Base-by-base conservation (phyloP, 805 yeast genomes). In the Candida sakaeoensis region DNA sequence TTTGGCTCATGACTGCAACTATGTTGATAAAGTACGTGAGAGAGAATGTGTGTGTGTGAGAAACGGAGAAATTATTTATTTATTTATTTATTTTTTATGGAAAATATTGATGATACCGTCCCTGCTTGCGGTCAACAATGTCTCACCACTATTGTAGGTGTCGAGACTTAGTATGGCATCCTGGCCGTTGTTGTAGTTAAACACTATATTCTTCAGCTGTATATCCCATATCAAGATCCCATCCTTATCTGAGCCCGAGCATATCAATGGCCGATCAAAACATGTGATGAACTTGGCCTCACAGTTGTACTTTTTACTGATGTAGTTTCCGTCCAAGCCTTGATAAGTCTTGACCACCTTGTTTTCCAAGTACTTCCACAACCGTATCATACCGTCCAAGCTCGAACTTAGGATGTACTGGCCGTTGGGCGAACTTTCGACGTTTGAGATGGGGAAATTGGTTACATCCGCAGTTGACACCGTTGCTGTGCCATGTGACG, bases 321-420 rank as follows among this genome's bases (percentile, higher is more conserved):
- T 54, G 8, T 69, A 57, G n/a, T n/a, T 15, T 5, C 50, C 53
- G 15, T 53, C 32, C 5, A 43, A 48, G 1, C 73, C 73, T 32
- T 48, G 48, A 51, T 72, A 84, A 0, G 95, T 86, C 56, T 88
- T 86, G 24, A 87, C 84, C 17, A 87, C 90, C 47, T 74, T 75
- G 52, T 87, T 86, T 48, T 78, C 74, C 76, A 86, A 78, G 59
- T 85, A 88, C 59, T 88, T 93, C 96, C 96, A 90, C 25, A 90
- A 55, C 44, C 91, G 68, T 3, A 89, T 65, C 3, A 72, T 65
- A 3, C 96, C 96, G 58, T 89, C 96, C 41, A 86, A 63, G 12
- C 95, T 79, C 15, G 88, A 78, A 25, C 93, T 85, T 30, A 88
- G 63, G 3, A 91, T 70, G 51, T 74, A 89, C 48, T 78, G 80